Evolutionary conservation across 2,329 filamentous ascomycete genomes (phyloP), one percentile per base, ranked within the genome.

Genomic region (Cucurbitaria berberidis): DNA sequence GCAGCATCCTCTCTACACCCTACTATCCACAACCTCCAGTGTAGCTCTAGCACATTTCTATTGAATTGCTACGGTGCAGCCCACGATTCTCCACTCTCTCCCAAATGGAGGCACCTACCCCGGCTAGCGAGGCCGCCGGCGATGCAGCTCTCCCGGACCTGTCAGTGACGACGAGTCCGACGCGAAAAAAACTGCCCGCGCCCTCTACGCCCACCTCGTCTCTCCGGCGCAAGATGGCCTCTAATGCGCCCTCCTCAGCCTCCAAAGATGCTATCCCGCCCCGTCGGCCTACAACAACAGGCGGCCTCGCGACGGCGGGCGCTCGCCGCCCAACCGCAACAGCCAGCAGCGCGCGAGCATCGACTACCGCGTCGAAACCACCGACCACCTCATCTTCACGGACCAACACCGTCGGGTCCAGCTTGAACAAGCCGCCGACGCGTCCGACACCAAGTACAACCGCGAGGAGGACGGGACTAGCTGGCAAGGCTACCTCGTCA

Each of bases 391-490:
- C 69, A 5, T 63, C 68, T 7, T 53, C 62, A n/a, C 68, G 72
- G 40, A 59, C 65, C 5, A 60, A 64, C 26, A 59, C 66, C 3
- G 46, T 56, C 2, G 72, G 65, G 9, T 67, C 66, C 7, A 70
- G 67, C 51, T 53, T 74, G 58, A 75, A 64, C 63, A 75, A 74
- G 61, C 69, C 72, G 15, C 68, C 72, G 36, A 74, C 71, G 59
- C 72, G 72, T 59, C 69, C 71, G 7, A 57, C 61, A 7, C 48
- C 68, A 0, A 63, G 64, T 13, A 62, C 71, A 10, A 46, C 60
- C 2, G 65, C 60, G 19, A 53, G 70, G 22, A 61, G 68, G 42
- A 55, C 67, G 1, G 59, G 60, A 5, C 40, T 64, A 51, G 54
- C 62, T 2, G 59, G 68, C 32, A 67, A 62, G 32, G 45, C 64